These are phyloP conservation scores for Panicum hallii DNA, from an alignment of 202 grass and related monocot genomes.

Conservation along the genomic window DNA sequence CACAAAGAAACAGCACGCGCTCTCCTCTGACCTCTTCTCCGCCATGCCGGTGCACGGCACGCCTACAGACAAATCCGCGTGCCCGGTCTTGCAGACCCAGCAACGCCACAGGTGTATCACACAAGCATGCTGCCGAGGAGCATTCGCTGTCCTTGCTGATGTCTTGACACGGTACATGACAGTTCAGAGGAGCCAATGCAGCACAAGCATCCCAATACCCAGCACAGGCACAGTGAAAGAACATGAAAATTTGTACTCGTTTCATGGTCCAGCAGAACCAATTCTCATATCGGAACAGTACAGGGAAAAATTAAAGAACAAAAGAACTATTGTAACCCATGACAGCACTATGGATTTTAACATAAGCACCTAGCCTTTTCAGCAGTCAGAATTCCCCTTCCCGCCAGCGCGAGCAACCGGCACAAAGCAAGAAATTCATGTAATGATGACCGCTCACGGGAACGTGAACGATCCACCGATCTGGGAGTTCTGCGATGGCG, in stretches of 20 bases:
- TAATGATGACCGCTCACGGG: conserved; percentile 49
- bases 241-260: conserved; percentile 24
- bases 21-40: too few species aligned
- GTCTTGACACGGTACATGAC: neutral
- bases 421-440: conserved; percentile 4
- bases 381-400: conserved; percentile 17
- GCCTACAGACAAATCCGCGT: neutral
- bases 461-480: conserved; percentile 94
- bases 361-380: conserved; percentile 28
- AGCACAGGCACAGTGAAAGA: too few species aligned
- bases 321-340: conserved; percentile 48
- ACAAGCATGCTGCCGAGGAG: neutral
- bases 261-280: conserved; percentile 43
- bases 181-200: neutral
- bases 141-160: neutral
- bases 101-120: neutral
- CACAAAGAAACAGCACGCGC: too few species aligned
- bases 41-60: too few species aligned
- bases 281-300: conserved; percentile 21
- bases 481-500: conserved; percentile 63
- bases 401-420: conserved; percentile 8
- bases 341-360: neutral
- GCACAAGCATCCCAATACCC: neutral
- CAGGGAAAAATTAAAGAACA: conserved; percentile 44
- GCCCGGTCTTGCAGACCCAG: neutral